phyloP scores from a whole-genome alignment of 805 yeast genomes.

The Cyberlindnera bimundalis region DNA sequence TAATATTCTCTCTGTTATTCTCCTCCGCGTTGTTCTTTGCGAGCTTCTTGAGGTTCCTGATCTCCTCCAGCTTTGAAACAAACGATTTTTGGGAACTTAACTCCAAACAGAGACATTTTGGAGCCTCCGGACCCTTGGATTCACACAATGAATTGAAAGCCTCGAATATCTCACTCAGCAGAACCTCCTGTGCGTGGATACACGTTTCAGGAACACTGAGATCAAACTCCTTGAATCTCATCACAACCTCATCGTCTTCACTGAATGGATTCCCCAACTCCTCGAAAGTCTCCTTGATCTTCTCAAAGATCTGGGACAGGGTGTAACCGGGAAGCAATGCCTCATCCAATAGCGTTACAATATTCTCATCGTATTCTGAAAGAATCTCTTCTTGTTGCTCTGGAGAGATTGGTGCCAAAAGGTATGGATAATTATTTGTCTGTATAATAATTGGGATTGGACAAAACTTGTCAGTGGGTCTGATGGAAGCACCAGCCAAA shows the following conservation, averaged over 20 bases:
- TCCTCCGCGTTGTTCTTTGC: background rate
- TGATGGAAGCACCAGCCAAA: background rate
- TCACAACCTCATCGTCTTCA: slow-evolving; percentile 18
- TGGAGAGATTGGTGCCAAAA: slow-evolving; percentile 19
- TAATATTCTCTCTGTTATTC: background rate
- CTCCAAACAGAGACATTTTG: slow-evolving; percentile 15
- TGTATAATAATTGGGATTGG: slow-evolving; percentile 23
- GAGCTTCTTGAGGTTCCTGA: slow-evolving; percentile 6
- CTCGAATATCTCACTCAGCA: slow-evolving; percentile 17
- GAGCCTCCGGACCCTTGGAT: slow-evolving; percentile 6
- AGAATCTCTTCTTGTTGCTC: slow-evolving; percentile 6
- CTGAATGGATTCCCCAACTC: slow-evolving; percentile 20
- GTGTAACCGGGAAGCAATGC: slow-evolving; percentile 13
- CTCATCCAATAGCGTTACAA: slow-evolving; percentile 21
- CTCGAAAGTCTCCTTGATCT: slow-evolving; percentile 18
- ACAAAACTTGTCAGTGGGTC: slow-evolving; percentile 1
- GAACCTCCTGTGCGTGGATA: slow-evolving; percentile 17
- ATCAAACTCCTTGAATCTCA: slow-evolving; percentile 23
- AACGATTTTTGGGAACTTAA: slow-evolving; percentile 17
- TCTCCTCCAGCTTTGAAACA: slow-evolving; percentile 13
- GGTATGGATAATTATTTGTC: slow-evolving; percentile 20
- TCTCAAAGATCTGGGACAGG: slow-evolving; percentile 16
- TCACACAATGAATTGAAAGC: slow-evolving; percentile 13
- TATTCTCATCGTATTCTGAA: slow-evolving; percentile 11
- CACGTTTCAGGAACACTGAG: slow-evolving; percentile 19